A percentile compares a stretch with the other conserved stretches of the same genome.
These are phyloP conservation scores for Cryphonectria naterciae DNA, from an alignment of 2,329 filamentous ascomycete species.

Conservation along the genomic window DNA sequence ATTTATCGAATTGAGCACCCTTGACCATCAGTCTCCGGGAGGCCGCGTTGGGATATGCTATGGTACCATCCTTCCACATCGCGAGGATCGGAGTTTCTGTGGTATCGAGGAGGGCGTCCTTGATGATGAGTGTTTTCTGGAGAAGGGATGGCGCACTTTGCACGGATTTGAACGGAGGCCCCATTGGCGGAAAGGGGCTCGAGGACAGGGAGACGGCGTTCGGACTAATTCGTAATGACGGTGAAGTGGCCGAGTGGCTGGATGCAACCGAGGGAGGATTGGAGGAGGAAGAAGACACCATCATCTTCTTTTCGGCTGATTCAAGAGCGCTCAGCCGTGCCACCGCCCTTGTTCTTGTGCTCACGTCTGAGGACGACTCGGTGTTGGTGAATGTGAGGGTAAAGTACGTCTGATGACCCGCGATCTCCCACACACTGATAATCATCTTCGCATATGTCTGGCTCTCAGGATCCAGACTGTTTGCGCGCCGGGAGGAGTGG, in stretches of 20 bases:
- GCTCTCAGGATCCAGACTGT: conserved; percentile 41
- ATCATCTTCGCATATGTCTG: conserved; percentile 73
- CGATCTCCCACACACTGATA: conserved; percentile 72
- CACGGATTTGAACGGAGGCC: conserved; percentile 62
- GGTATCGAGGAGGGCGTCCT: conserved; percentile 76
- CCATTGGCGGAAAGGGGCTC: conserved; percentile 68
- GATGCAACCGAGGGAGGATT: conserved; percentile 53
- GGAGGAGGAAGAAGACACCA: conserved; percentile 44
- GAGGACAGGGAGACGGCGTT: conserved; percentile 56
- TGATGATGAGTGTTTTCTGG: conserved; percentile 74
- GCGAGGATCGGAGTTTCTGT: conserved; percentile 75
- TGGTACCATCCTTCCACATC: conserved; percentile 80
- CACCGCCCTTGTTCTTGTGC: conserved; percentile 43
- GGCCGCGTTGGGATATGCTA: conserved; percentile 74
- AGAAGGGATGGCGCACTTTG: conserved; percentile 66
- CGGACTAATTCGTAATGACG: conserved; percentile 54
- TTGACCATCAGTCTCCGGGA: conserved; percentile 56
- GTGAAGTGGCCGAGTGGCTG: conserved; percentile 50
- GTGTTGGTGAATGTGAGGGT: conserved; percentile 75
- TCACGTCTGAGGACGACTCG: conserved; percentile 43
- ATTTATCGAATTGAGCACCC: conserved; percentile 45
- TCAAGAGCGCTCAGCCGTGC: conserved; percentile 48
- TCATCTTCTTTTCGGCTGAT: conserved; percentile 50
- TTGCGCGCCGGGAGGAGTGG: conserved; percentile 38
- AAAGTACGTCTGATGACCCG: conserved; percentile 70